Base-by-base conservation (phyloP, 306 rosid species). In the Vigna nakashimae region DNA sequence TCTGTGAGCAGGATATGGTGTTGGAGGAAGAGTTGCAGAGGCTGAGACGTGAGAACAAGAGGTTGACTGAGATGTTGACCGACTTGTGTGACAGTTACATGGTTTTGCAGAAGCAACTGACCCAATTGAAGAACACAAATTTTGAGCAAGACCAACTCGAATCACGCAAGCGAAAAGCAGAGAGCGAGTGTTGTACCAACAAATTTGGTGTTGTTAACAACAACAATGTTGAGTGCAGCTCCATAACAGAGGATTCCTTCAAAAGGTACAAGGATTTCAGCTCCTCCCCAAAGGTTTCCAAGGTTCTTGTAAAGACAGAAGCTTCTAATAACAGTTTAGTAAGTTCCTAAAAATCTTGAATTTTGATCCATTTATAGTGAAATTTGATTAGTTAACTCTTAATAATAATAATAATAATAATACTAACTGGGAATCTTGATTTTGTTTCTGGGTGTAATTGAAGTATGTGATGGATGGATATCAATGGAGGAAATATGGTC, bases 401-500 rank as follows among this genome's bases (percentile, higher is more conserved):
- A 36, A 6, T 46, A 57, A 12, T 6, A 36, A 36, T 20, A 18
- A 18, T 18, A 20, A 20, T 46, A 57, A 12, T 65, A 71, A 12
- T 65, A 71, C 59, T 80, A 32, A 75, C 4, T 46, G 18, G 28
- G 38, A 48, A 17, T 80, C 1, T 4, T 65, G 10, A 18, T 26
- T 58, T 10, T 49, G 3, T 53, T 73, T 46, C 7, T 81, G 52
- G 48, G 9, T 36, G 18, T 65, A 45, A 5, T 3, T 62, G 34
- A 64, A 93, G 97, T 71, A 80, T 51, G 96, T 94, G 84, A 90
- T 86, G 84, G 98, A 94, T 71, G 96, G 97, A 81, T 90, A 90
- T 82, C 97, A 94, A 28, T 94, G 98, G 98, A 89, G 98, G 53
- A 94, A 94, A 78, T 92, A 94, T 74, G 98, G 98, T 46, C 97